Percentiles rank a stretch among this genome's conserved stretches.
phyloP scores from a whole-genome alignment of 352 stramenopile species.

The Globisporangium spinosum region DNA sequence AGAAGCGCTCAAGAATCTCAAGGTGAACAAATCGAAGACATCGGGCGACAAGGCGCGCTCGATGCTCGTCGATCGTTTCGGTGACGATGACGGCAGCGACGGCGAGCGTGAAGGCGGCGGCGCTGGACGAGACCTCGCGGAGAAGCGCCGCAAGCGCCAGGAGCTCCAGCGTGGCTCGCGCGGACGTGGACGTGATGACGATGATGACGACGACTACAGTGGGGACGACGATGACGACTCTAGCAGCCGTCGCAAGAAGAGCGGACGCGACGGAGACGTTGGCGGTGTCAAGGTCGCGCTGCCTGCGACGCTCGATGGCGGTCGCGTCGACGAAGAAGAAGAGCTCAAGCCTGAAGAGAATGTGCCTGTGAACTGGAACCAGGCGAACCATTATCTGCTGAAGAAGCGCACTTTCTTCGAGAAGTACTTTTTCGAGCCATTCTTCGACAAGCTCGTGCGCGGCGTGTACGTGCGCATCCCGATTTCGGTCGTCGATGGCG shows the following conservation, averaged over 20 bases:
- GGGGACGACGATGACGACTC: slow-evolving; percentile 21
- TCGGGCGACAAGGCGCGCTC: slow-evolving; percentile 55
- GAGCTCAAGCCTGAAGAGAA: slow-evolving; percentile 55
- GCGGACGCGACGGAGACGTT: not conserved
- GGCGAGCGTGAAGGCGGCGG: slow-evolving; percentile 28
- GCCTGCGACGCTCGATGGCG: slow-evolving; percentile 30
- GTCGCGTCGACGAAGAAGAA: slow-evolving; percentile 40
- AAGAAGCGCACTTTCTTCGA: slow-evolving; percentile 76
- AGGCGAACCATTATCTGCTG: slow-evolving; percentile 77
- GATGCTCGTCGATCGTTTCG: slow-evolving; percentile 78
- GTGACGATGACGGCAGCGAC: slow-evolving; percentile 51
- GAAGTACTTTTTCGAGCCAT: slow-evolving; percentile 86
- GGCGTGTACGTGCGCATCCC: slow-evolving; percentile 72
- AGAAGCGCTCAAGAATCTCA: slow-evolving; percentile 74
- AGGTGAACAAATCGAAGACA: slow-evolving; percentile 65
- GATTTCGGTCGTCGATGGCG: slow-evolving; percentile 64
- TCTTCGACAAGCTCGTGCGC: slow-evolving; percentile 73
- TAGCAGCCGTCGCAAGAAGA: slow-evolving; percentile 7
- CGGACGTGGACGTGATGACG: slow-evolving; percentile 28
- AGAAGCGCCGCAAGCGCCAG: slow-evolving; percentile 70
- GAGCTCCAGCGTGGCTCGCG: slow-evolving; percentile 56
- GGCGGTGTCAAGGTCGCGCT: slow-evolving; percentile 24
- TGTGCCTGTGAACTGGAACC: slow-evolving; percentile 66
- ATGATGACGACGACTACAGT: slow-evolving; percentile 40
- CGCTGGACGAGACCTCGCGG: slow-evolving; percentile 51